phyloP scores from a whole-genome alignment of 2,329 filamentous ascomycete genomes.

The Cladosporium velox region DNA sequence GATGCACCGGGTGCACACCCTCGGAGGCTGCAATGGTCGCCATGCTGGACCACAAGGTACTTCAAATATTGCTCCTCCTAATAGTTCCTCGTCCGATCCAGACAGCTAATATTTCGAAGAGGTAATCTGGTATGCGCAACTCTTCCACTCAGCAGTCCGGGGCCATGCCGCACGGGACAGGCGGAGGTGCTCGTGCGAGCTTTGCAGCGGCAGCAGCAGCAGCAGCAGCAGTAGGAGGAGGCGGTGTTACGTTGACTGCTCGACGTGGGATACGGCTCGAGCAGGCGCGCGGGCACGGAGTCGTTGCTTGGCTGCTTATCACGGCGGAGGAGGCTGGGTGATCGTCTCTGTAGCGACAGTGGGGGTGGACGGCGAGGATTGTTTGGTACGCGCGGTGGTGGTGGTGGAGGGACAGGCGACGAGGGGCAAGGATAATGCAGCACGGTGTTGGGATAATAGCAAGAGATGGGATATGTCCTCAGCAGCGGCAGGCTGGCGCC shows the following conservation, averaged over 20 bases:
- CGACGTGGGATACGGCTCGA: neutral
- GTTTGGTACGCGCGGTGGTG: neutral
- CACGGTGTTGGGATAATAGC: neutral
- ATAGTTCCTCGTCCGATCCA: neutral
- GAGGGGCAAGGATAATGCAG: neutral
- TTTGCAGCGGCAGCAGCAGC: slow-evolving; percentile 3
- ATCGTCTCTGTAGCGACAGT: slow-evolving; percentile 19
- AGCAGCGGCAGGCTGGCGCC: neutral
- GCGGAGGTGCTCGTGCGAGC: slow-evolving; percentile 13
- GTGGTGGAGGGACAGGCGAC: neutral
- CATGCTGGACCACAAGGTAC: neutral
- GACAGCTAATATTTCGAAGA: slow-evolving; percentile 7
- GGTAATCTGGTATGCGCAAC: slow-evolving; percentile 9
- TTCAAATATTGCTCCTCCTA: slow-evolving; percentile 1
- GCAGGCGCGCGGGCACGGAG: slow-evolving; percentile 4
- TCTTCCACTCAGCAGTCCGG: slow-evolving; percentile 15
- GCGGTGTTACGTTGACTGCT: neutral
- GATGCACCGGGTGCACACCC: slow-evolving; percentile 14
- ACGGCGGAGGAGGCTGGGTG: slow-evolving; percentile 10
- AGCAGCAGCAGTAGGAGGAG: neutral
- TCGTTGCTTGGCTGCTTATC: slow-evolving; percentile 5
- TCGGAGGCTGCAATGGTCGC: slow-evolving; percentile 13
- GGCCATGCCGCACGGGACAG: slow-evolving; percentile 18
- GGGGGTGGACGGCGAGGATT: neutral
- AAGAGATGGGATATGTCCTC: slow-evolving; percentile 10